Base-by-base conservation (phyloP, 768 basidiomycete species). In the Dioszegia aurantiaca region DNA sequence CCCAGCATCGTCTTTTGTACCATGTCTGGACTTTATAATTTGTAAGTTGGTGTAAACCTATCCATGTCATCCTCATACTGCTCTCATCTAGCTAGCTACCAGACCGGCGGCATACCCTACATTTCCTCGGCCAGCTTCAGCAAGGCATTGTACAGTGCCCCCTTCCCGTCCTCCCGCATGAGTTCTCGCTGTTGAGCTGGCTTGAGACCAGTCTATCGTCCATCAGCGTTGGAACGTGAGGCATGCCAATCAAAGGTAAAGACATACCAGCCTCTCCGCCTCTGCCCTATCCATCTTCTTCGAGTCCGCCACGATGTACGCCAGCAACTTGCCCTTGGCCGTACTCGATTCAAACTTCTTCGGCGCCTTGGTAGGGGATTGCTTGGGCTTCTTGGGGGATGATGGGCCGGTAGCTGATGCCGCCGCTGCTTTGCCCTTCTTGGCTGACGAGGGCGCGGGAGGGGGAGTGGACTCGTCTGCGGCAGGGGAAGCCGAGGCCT, bases 161-260 rank as follows among this genome's bases (percentile, higher is more conserved):
- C 64, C 49, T 65, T 65, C 2, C 51, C 59, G 24, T 65, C 59
- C 23, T 55, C 56, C 6, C 63, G 56, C 30, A 47, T 57, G 46
- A 61, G 2, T 6, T 61, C 56, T 17, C 30, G 43, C 28, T 65
- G 59, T 41, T 65, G 63, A 24, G 33, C 30, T 1, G 56, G 28
- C 2, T 41, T 56, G 31, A 65, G 42, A 11, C 60, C 59, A 19
- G 62, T 64, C 62, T 60, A 31, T 3, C 9, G 24, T 23, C 30
- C 37, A 37, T 55, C 53, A 55, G 53, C 53, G 33, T 33, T 14
- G 9, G 21, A 10, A 16, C 5, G 40, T 8, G 14, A 8, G 8
- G 9, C 19, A 8, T 21, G 21, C 40, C 14, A 42, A 42, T 17
- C 21, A 8, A 47, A 5, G 8, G 45, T 8, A 27, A 26, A 47